A percentile compares a stretch with the other conserved stretches of the same genome.
These are phyloP conservation scores for Annulohypoxylon truncatum DNA, from an alignment of 2,329 filamentous ascomycete species.

Conservation along the genomic window DNA sequence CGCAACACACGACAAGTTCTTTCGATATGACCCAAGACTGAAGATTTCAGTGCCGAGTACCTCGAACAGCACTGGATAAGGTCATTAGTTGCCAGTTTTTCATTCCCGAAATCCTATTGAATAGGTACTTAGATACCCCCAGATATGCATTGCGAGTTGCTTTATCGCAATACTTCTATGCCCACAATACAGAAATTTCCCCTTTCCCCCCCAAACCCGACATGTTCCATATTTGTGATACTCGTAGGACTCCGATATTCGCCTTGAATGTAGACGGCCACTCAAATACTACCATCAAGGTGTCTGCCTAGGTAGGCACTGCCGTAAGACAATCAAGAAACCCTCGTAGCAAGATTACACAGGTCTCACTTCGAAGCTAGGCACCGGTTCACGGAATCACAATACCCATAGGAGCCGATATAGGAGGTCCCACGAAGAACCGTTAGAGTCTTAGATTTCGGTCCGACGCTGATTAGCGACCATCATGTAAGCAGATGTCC, in stretches of 20 bases:
- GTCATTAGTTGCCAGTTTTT: slow-evolving; percentile 1
- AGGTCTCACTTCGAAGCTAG: background rate
- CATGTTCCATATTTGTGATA: background rate
- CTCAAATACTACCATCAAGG: background rate
- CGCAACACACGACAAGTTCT: background rate
- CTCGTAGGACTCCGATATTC: background rate
- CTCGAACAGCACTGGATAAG: background rate
- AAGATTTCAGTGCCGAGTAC: background rate
- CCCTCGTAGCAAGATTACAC: background rate
- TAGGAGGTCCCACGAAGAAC: background rate
- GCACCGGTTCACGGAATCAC: background rate
- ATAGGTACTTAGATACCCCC: slow-evolving; percentile 34
- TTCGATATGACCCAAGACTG: background rate
- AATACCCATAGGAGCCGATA: background rate
- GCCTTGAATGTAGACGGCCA: background rate
- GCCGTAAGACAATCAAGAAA: background rate
- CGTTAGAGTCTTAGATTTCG: background rate
- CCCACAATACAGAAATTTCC: background rate
- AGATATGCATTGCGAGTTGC: slow-evolving; percentile 17
- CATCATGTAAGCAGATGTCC: background rate
- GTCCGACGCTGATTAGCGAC: background rate
- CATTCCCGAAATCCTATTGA: slow-evolving; percentile 5
- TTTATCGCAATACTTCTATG: background rate
- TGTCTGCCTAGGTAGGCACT: background rate
- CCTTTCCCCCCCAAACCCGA: background rate